A percentile compares a stretch with the other conserved stretches of the same genome.
These are phyloP conservation scores for Berberis vulgaris DNA, from an alignment of 164 flowering plant genomes.

Conservation along the genomic window DNA sequence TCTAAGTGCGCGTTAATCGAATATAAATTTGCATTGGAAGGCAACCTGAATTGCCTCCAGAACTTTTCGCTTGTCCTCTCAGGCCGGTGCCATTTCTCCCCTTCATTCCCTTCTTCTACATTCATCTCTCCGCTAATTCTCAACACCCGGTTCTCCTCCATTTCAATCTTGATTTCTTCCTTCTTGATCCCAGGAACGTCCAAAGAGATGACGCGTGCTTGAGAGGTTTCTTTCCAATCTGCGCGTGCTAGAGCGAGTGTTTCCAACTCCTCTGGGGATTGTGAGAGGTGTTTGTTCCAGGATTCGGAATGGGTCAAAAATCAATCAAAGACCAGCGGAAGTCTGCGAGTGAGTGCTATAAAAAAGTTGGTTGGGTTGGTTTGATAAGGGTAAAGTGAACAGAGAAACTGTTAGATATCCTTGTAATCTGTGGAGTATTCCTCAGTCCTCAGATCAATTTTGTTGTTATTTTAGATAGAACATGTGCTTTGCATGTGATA, in stretches of 20 bases:
- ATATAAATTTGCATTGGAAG: slow-evolving; percentile 33
- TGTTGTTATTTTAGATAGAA: no score
- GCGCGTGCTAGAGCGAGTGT: slow-evolving; percentile 13
- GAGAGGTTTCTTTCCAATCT: slow-evolving; percentile 1
- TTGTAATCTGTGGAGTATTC: no score
- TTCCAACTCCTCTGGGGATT: slow-evolving; percentile 21
- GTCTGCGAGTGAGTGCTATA: no score
- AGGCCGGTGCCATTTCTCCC: slow-evolving; percentile 42
- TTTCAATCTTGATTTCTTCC: slow-evolving; percentile 33
- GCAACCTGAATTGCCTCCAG: slow-evolving; percentile 47
- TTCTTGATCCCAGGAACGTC: background rate
- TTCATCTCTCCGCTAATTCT: slow-evolving; percentile 42
- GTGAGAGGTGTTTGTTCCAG: slow-evolving; percentile 35
- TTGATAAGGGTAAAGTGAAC: no score
- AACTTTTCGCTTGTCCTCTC: slow-evolving; percentile 36
- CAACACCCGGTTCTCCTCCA: slow-evolving; percentile 41
- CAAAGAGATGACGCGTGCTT: background rate
- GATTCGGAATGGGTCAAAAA: slow-evolving; percentile 35
- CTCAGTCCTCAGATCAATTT: no score
- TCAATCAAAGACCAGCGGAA: no score
- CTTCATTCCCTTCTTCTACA: slow-evolving; percentile 21
- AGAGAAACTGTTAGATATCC: no score
- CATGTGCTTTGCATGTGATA: no score
- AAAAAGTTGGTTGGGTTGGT: no score
- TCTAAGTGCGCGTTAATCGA: slow-evolving; percentile 31